Base-by-base conservation (phyloP, 768 basidiomycete genomes). In the Mrakia gelida region DNA sequence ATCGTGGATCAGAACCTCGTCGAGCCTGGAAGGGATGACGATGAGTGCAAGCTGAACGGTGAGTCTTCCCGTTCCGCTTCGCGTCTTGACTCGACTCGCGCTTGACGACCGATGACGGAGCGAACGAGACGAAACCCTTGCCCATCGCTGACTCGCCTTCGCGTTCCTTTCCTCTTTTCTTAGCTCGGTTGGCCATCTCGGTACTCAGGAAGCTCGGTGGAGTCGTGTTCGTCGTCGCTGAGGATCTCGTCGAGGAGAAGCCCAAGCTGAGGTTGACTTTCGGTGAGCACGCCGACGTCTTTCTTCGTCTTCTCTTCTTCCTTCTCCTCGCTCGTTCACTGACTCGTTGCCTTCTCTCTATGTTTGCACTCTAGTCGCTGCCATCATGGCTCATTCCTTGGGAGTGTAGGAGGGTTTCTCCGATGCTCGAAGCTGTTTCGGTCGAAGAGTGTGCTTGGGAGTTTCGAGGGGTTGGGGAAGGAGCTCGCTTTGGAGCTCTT, bases 31-130 rank as follows among this genome's bases (percentile, higher is more conserved):
- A 86, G 90, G 77, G 87, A 87, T 71, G 95, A 94, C 81, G 97
- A 98, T 80, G 93, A 95, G 67, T 88, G 94, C 82, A 88, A 92
- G 82, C 91, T 93, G 86, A 99, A 98, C 82, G 95, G 95, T 96
- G 78, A 28, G 90, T 85, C 7, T 13, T 7, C 62, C 23, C 6
- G 13, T 15, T n/a, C 43, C 32, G 21, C 11, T 38, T 59, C 41
- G 28, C 7, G 9, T 21, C 38, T 15, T 3, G 34, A 15, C 23
- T 15, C 11, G 34, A 15, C 23, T 15, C 5, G 9, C 11, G 7
- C 16, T 45, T 41, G n/a, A 32, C 28, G 11, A 41, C 21, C 43
- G 41, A n/a, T n/a, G n/a, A n/a, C n/a, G n/a, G n/a, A n/a, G n/a
- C n/a, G n/a, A n/a, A n/a, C n/a, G n/a, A n/a, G n/a, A n/a, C n/a